Percentiles rank a stretch among this genome's conserved stretches.
Evolutionary conservation across 345 rosid species (phyloP).

Genomic region (Anastatica hierochuntica): DNA sequence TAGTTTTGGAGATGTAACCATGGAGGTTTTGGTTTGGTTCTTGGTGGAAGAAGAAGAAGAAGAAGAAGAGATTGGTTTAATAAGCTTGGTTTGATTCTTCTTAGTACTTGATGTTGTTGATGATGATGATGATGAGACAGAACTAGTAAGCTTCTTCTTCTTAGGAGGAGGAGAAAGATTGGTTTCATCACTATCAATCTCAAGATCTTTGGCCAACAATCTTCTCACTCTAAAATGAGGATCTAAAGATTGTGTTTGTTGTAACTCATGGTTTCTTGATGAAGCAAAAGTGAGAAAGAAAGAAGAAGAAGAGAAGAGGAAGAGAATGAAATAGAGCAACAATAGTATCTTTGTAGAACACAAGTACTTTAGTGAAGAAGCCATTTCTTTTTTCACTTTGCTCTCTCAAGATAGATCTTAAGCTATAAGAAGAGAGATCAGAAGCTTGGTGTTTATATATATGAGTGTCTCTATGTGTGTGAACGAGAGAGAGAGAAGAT

Average conservation of each 20-base stretch:
- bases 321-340: slow-evolving; percentile 31
- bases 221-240: slow-evolving; percentile 30
- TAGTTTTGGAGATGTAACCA: neutral
- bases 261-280: slow-evolving; percentile 22
- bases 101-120: slow-evolving; percentile 8
- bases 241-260: slow-evolving; percentile 17
- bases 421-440: slow-evolving; percentile 13
- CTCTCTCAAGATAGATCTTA: slow-evolving; percentile 26
- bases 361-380: slow-evolving; percentile 32
- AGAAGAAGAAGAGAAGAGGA: slow-evolving; percentile 26
- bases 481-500: slow-evolving; percentile 20
- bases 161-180: slow-evolving; percentile 26
- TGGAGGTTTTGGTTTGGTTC: neutral
- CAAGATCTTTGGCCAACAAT: slow-evolving; percentile 31
- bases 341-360: slow-evolving; percentile 37
- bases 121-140: no score
- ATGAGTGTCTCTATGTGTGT: slow-evolving; percentile 14
- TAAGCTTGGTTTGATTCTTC: slow-evolving; percentile 51
- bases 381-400: slow-evolving; percentile 26
- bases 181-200: slow-evolving; percentile 17
- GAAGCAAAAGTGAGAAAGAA: slow-evolving; percentile 17
- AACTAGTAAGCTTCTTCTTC: slow-evolving; percentile 32
- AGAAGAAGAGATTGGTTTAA: slow-evolving; percentile 20
- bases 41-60: no score
- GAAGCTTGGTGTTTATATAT: slow-evolving; percentile 22